Base-by-base conservation (phyloP, 202 grass and related monocot genomes). In the Panicum hallii region DNA sequence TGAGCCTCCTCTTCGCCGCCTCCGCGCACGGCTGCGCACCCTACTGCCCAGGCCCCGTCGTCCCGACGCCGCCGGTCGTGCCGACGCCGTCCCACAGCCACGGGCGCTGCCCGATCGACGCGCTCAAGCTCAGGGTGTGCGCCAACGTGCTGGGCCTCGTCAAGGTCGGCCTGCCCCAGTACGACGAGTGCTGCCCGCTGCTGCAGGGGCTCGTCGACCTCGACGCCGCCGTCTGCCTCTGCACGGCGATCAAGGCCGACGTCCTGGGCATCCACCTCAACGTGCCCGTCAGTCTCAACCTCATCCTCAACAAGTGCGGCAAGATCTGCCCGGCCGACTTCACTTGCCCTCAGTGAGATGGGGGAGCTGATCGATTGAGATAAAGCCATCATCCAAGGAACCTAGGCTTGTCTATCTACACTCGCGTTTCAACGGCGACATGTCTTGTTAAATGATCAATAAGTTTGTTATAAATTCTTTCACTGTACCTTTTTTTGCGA, bases 191-290 rank as follows among this genome's bases (percentile, higher is more conserved):
- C 61, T 92, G 90, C 83, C 49, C 82, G 1, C 74, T 92, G 30
- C 76, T 92, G 3, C 0, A 63, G 11, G 67, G 74, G 9, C 69
- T 92, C 22, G 38, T 75, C 8, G 79, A 92, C 73, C 79, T 89
- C 46, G 74, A 92, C 67, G 87, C 87, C 66, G 83, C 83, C 3
- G 61, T 89, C 0, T 95, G 93, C 82, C 87, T 95, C 61, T 95
- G 93, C 90, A 95, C 85, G 0, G 90, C 82, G 5, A 49, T 95
- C 61, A 90, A 79, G 71, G 90, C 90, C 26, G 84, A 95, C 70
- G 48, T 95, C 44, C 70, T 90, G 5, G 90, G 88, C 48, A 3
- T 92, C 68, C 12, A 75, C 23, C 90, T 92, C 58, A 87, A 82
- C 70, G 4, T 95, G 10, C 85, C 90, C 44, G n/a, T 95, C 78